Conservation (phyloP, 345 rosid species). For the Hibiscus mutabilis region DNA sequence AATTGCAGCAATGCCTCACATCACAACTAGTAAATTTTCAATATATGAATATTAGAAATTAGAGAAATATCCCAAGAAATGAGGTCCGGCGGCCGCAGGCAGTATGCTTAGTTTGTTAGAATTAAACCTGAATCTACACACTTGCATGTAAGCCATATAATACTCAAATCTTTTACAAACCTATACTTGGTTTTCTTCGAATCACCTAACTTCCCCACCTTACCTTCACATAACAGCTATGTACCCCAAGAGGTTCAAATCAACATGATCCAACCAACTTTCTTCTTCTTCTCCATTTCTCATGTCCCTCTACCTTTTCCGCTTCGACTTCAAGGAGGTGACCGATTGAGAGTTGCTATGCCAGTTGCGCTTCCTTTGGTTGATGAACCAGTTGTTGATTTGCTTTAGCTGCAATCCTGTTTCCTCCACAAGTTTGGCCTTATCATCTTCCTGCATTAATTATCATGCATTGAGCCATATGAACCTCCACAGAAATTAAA, state of each 20-base stretch:
- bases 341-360: constrained; percentile 90
- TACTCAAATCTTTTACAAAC: constrained; percentile 14
- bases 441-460: constrained; percentile 82
- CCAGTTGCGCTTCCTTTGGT: constrained; percentile 97
- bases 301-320: constrained; percentile 50
- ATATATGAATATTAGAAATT: constrained; percentile 7
- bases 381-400: constrained; percentile 98
- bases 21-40: not conserved
- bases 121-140: constrained; percentile 23
- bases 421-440: constrained; percentile 95
- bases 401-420: constrained; percentile 97
- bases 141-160: constrained; percentile 16
- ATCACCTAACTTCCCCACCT: constrained; percentile 5
- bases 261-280: not conserved
- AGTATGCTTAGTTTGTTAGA: constrained; percentile 18
- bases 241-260: constrained; percentile 11
- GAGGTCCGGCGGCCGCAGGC: not conserved
- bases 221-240: constrained; percentile 13
- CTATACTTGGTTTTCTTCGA: constrained; percentile 6
- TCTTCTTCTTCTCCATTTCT: not conserved
- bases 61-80: constrained; percentile 10
- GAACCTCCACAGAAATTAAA: not conserved
- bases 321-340: constrained; percentile 90
- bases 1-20: not conserved
- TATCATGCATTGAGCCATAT: not conserved